phyloP scores from a whole-genome alignment of 495 filamentous ascomycete species.

The Mytilinidion resinicola region DNA sequence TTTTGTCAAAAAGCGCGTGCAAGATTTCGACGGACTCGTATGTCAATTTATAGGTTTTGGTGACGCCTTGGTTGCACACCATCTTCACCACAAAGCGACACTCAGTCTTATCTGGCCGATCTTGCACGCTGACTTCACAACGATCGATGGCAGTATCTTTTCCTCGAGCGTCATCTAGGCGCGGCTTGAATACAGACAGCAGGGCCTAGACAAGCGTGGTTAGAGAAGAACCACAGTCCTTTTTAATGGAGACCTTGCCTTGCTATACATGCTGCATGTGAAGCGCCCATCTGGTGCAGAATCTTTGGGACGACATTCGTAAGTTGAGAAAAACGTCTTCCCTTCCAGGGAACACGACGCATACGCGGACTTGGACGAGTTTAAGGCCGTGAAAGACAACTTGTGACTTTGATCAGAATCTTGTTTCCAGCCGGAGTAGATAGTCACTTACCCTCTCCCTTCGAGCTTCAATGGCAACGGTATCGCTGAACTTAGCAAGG shows the following conservation, averaged over 20 bases:
- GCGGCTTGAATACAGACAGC: conserved; percentile 66
- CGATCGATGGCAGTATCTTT: conserved; percentile 75
- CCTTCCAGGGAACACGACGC: conserved; percentile 69
- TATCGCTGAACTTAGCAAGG: conserved; percentile 87
- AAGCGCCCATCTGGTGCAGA: conserved; percentile 48
- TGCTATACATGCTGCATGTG: conserved; percentile 67
- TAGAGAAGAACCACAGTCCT: background rate
- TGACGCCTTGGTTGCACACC: conserved; percentile 81
- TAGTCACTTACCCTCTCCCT: conserved; percentile 54
- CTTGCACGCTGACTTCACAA: conserved; percentile 79
- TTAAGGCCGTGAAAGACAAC: conserved; percentile 78
- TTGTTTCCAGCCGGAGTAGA: background rate
- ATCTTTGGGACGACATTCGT: conserved; percentile 51
- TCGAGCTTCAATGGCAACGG: conserved; percentile 77
- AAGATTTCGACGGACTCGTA: conserved; percentile 78
- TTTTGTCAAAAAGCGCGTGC: conserved; percentile 79
- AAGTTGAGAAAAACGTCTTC: conserved; percentile 74
- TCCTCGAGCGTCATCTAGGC: conserved; percentile 53
- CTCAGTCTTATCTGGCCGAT: conserved; percentile 61
- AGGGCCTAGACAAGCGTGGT: conserved; percentile 47
- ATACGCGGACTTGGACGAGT: conserved; percentile 90
- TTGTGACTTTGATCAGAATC: conserved; percentile 34
- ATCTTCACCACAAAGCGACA: conserved; percentile 78
- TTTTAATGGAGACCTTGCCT: conserved; percentile 39
- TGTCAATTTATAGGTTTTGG: conserved; percentile 84